Base-by-base conservation (phyloP, 1,284 basidiomycete species). In the Vanrija sp. region DNA sequence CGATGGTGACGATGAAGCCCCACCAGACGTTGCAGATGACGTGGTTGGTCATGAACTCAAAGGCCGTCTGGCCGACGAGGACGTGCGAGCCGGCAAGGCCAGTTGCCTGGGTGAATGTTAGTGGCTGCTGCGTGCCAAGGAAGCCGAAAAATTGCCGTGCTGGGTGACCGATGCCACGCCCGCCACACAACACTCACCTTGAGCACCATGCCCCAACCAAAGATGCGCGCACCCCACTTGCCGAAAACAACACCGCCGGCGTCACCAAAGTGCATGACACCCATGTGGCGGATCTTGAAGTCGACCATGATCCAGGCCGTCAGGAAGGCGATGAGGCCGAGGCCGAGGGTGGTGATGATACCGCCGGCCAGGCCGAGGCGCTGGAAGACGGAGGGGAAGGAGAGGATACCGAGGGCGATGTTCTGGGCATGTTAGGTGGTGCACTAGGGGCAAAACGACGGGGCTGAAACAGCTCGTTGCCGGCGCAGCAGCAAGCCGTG, bases 261-360 rank as follows among this genome's bases (percentile, higher is more conserved):
- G 50, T 73, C 70, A 51, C 64, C 69, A 36, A 62, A 68, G 61
- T 73, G 66, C 66, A 71, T 66, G 41, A 67, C 65, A 60, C 70
- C 70, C 63, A 67, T 67, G 57, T 71, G 66, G 20, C 57, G 57
- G 45, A 66, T 45, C 58, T 73, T 73, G 65, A 73, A 73, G 55
- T 72, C 67, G 48, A 71, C 64, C 62, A 69, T 65, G 57, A 68
- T 70, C 60, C 64, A 68, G 24, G 61, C 65, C 8, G 66, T 69
- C 46, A 70, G 49, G 58, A 67, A 72, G 15, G 68, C 65, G 16
- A 72, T 54, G 19, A 57, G 43, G 45, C 64, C 70, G 36, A 72
- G 53, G 31, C 47, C 58, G 43, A 70, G 20, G 6, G 66, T 71
- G 24, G 65, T 55, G 42, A 73, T 62, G 25, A 70, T 51, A 27